phyloP scores from a whole-genome alignment of 495 filamentous ascomycete genomes.

The Annulohypoxylon maeteangense region DNA sequence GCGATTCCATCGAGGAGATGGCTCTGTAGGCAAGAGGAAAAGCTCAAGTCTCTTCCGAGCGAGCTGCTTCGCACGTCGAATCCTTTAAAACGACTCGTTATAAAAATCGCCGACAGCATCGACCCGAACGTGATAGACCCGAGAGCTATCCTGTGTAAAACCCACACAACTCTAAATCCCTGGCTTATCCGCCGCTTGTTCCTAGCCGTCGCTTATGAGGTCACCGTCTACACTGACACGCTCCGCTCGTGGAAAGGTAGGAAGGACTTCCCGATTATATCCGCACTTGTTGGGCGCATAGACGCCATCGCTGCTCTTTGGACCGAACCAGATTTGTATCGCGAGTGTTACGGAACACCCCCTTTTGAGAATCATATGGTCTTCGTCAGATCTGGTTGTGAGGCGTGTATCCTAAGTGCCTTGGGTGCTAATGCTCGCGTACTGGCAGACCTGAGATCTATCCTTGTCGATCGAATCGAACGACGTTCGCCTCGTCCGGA shows the following conservation, averaged over 20 bases:
- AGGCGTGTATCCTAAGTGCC: constrained; percentile 58
- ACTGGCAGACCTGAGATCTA: constrained; percentile 52
- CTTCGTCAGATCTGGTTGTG: constrained; percentile 49
- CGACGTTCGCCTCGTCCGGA: constrained; percentile 7
- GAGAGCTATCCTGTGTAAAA: constrained; percentile 48
- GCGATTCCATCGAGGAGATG: constrained; percentile 45
- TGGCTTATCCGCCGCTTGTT: constrained; percentile 51
- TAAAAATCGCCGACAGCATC: constrained; percentile 38
- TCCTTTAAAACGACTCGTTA: constrained; percentile 40
- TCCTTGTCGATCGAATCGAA: constrained; percentile 49
- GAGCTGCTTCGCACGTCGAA: constrained; percentile 34
- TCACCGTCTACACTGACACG: constrained; percentile 44
- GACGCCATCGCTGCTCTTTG: constrained; percentile 52
- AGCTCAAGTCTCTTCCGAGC: constrained; percentile 36
- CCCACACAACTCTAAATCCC: constrained; percentile 50
- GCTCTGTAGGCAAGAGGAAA: constrained; percentile 41
- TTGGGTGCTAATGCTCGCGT: constrained; percentile 52
- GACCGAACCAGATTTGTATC: constrained; percentile 46
- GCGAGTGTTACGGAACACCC: constrained; percentile 38
- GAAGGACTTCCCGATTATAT: constrained; percentile 26
- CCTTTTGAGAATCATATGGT: constrained; percentile 41
- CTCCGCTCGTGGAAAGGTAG: constrained; percentile 40
- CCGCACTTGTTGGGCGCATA: constrained; percentile 46
- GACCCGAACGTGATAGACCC: constrained; percentile 39
- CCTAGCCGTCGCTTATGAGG: constrained; percentile 49